Base-by-base conservation (phyloP, 805 yeast genomes). In the Hermanozyma aechmeae region DNA sequence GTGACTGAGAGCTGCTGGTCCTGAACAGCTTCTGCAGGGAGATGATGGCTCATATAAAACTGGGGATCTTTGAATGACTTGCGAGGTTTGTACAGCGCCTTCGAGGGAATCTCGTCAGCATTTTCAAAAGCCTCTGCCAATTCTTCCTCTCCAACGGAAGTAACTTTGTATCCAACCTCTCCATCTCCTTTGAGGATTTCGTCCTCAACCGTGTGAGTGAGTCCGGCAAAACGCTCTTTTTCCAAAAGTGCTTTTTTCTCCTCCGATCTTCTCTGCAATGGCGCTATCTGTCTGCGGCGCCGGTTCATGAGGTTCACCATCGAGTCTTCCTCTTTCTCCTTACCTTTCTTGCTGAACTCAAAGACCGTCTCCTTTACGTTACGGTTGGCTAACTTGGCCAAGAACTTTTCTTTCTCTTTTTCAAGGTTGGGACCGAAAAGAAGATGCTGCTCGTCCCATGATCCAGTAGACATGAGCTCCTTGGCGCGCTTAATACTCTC, bases 401-500 rank as follows among this genome's bases (percentile, higher is more conserved):
- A 65, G 45, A 92, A 78, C 24, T 56, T 68, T 15, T 79, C 66
- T 49, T 82, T 83, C 42, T 81, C 92, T 38, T 66, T 68, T 42
- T 83, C 95, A 30, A 68, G 51, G 46, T 84, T 84, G 17, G 71
- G 68, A 14, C 93, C 93, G 50, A 86, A 83, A 30, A 82, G 51
- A 18, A 86, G 56, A 53, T 85, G 85, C 45, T 81, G 89, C 13
- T 73, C 85, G 51, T 89, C 95, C 96, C 97, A 92, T 5, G 56
- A 40, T 2, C 87, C 86, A 13, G 74, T 63, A 6, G 61, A 64
- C 33, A 76, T 56, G 26, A 89, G 63, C 46, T 85, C 95, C 50
- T 81, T 86, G 13, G 93, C 68, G 46, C 97, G 66, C 46, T 81
- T 82, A 21, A 84, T 71, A n/a, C 93, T 78, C 48, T 85, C 95